These are phyloP conservation scores for Chaetothyriales sp. DNA, from an alignment of 2,329 filamentous ascomycete species.

Conservation along the genomic window DNA sequence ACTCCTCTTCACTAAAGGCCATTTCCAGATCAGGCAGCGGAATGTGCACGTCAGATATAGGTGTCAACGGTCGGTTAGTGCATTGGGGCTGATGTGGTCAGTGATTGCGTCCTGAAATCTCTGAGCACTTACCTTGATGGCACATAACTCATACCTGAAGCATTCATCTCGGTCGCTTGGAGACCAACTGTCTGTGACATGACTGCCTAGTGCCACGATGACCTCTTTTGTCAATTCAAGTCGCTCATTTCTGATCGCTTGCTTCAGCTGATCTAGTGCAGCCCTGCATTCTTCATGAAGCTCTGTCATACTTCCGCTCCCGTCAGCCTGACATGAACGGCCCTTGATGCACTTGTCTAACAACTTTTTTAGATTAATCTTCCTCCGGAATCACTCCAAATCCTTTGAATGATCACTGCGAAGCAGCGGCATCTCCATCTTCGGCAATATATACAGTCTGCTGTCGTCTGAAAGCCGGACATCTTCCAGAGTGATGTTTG, in stretches of 20 bases:
- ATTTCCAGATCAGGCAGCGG: not conserved
- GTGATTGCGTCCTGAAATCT: not conserved
- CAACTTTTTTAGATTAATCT: constrained; percentile 8
- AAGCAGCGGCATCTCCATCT: constrained; percentile 33
- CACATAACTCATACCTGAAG: not conserved
- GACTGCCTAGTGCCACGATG: not conserved
- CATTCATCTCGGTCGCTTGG: not conserved
- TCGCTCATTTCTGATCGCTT: not conserved
- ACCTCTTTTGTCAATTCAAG: not conserved
- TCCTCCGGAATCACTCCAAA: constrained; percentile 25
- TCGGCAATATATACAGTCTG: constrained; percentile 20
- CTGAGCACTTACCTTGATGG: not conserved
- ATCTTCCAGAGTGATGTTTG: constrained; percentile 17
- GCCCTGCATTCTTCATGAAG: not conserved
- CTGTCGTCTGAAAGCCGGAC: constrained; percentile 1
- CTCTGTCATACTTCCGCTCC: not conserved
- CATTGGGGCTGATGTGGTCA: not conserved
- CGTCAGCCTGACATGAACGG: not conserved
- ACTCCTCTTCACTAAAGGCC: not conserved
- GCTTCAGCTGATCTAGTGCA: not conserved
- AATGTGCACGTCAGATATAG: not conserved
- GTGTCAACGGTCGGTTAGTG: not conserved
- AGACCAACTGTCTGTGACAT: not conserved
- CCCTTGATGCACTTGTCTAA: not conserved
- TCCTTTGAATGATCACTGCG: constrained; percentile 33